Evolutionary conservation across 805 yeast genomes (phyloP).

Genomic region (Monosporozyma solicola): DNA sequence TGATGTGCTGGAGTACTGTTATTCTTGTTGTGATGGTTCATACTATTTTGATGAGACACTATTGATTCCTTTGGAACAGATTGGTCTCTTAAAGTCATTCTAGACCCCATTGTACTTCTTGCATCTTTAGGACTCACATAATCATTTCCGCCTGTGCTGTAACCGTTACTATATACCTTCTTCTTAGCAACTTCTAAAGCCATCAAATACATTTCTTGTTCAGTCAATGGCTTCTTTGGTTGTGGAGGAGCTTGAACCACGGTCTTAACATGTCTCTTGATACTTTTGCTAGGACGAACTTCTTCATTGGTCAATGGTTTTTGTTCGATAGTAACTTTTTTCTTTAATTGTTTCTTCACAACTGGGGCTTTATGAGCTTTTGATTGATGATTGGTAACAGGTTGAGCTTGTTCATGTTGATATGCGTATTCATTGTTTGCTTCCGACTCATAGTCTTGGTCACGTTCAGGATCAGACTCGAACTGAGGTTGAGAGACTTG

Average conservation of each 20-base stretch:
- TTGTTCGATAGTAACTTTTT: background rate
- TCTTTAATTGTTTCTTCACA: constrained; percentile 1
- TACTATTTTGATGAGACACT: background rate
- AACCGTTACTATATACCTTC: constrained; percentile 38
- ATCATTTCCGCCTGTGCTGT: background rate
- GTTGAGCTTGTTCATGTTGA: background rate
- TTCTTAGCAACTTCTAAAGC: constrained; percentile 50
- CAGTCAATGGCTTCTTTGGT: constrained; percentile 12
- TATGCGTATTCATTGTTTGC: background rate
- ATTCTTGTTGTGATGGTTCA: background rate
- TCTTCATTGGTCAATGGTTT: background rate
- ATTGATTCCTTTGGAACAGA: background rate
- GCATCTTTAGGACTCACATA: background rate
- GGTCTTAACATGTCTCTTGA: background rate
- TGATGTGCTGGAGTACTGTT: background rate
- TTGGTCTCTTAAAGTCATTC: constrained; percentile 15
- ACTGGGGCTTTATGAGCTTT: background rate
- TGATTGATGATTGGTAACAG: background rate
- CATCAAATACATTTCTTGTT: constrained; percentile 43
- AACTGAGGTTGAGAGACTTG: background rate
- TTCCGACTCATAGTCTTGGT: background rate
- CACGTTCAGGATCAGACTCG: background rate
- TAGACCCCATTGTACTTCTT: constrained; percentile 18
- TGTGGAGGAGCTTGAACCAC: background rate
- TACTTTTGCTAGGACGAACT: background rate